Evolutionary conservation across 768 basidiomycete genomes (phyloP).

Genomic region (Kwoniella botswanensis): DNA sequence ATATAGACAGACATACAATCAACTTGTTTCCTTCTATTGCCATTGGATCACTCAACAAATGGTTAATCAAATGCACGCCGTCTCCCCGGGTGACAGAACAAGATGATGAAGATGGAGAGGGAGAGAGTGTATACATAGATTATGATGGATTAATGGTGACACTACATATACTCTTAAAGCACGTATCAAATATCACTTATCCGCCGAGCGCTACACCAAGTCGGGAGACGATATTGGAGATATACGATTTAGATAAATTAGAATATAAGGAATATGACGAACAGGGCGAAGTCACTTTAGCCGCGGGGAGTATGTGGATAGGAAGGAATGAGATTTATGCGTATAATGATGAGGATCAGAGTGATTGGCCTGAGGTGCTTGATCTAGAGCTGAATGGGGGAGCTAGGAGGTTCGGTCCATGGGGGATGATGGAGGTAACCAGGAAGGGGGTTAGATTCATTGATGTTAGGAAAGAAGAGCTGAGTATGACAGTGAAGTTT

Average conservation of each 20-base stretch:
- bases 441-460: neutral
- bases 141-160: neutral
- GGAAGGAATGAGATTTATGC: neutral
- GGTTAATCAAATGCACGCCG: neutral
- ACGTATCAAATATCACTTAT: neutral
- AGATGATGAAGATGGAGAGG: neutral
- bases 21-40: neutral
- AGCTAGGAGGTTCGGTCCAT: slow-evolving; percentile 1
- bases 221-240: neutral
- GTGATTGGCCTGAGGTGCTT: neutral
- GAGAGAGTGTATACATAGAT: neutral
- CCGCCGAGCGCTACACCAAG: neutral
- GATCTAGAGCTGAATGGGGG: neutral
- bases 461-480: neutral
- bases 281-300: neutral
- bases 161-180: neutral
- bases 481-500: neutral
- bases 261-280: neutral
- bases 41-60: neutral
- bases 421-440: slow-evolving; percentile 5
- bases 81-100: neutral
- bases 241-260: neutral
- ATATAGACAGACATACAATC: neutral
- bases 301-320: neutral
- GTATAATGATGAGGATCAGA: neutral